phyloP scores from a whole-genome alignment of 352 stramenopile species.

The Phytopythium chamaehyphon region DNA sequence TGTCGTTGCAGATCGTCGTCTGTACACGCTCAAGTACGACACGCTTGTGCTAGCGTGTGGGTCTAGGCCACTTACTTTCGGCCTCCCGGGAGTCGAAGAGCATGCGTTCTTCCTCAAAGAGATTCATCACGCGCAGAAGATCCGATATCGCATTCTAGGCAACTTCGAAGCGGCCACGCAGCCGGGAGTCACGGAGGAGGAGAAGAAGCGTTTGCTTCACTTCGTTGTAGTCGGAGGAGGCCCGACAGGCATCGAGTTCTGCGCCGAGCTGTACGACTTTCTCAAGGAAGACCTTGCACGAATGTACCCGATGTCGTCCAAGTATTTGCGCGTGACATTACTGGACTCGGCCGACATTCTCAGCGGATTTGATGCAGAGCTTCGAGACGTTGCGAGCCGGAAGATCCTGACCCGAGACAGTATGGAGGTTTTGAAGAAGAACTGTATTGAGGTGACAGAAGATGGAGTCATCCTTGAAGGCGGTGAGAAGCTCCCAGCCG shows the following conservation, averaged over 20 bases:
- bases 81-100: slow-evolving; percentile 84
- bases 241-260: slow-evolving; percentile 95
- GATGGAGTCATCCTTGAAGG: slow-evolving; percentile 62
- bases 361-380: slow-evolving; percentile 59
- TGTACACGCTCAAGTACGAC: slow-evolving; percentile 91
- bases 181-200: slow-evolving; percentile 72
- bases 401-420: slow-evolving; percentile 80
- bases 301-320: slow-evolving; percentile 74
- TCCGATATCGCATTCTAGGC: slow-evolving; percentile 72
- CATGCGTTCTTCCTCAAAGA: slow-evolving; percentile 98
- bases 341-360: slow-evolving; percentile 72
- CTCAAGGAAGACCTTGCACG: slow-evolving; percentile 88
- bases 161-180: slow-evolving; percentile 95
- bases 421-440: slow-evolving; percentile 80
- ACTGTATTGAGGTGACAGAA: slow-evolving; percentile 60
- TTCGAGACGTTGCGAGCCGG: slow-evolving; percentile 66
- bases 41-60: slow-evolving; percentile 92
- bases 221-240: slow-evolving; percentile 98
- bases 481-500: slow-evolving; percentile 51
- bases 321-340: slow-evolving; percentile 63
- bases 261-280: slow-evolving; percentile 94
- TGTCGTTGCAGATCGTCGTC: slow-evolving; percentile 43
- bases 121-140: slow-evolving; percentile 90
- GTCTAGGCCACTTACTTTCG: slow-evolving; percentile 95
- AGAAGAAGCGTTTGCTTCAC: slow-evolving; percentile 90